These are phyloP conservation scores for Leccinum longicurvipes DNA, from an alignment of 768 basidiomycete genomes.

Conservation along the genomic window DNA sequence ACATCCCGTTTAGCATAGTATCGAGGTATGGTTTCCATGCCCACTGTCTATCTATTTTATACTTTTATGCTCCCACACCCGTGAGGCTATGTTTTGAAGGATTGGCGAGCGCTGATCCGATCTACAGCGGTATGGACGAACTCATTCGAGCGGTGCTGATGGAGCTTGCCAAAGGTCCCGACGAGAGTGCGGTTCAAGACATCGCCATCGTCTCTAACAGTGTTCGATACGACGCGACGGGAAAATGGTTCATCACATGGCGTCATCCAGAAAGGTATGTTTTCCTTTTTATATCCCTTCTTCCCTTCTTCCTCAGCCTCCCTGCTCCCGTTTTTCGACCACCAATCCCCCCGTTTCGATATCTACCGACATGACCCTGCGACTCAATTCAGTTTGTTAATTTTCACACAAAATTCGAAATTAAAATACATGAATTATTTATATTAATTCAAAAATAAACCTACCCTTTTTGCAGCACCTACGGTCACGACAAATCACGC, in stretches of 20 bases:
- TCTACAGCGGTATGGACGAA: conserved; percentile 82
- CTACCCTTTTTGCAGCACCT: conserved; percentile 43
- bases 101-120: conserved; percentile 3
- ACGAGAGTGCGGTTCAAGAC: conserved; percentile 58
- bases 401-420: neutral
- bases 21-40: conserved; percentile 59
- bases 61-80: conserved; percentile 8
- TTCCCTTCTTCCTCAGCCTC: neutral
- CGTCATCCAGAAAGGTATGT: conserved; percentile 82
- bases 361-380: neutral
- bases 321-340: neutral
- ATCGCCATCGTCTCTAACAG: conserved; percentile 97
- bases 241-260: conserved; percentile 75
- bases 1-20: conserved; percentile 89
- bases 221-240: conserved; percentile 61
- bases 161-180: conserved; percentile 52
- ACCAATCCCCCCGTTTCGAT: neutral
- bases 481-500: conserved; percentile 94
- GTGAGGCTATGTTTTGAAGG: neutral
- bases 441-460: neutral
- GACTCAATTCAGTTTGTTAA: neutral
- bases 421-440: neutral
- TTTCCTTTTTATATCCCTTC: neutral
- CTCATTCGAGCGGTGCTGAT: conserved; percentile 90
- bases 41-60: neutral